Percentiles rank a stretch among this genome's conserved stretches.
phyloP scores from a whole-genome alignment of 305 asterid genomes.

The Fraxinus baroniana region DNA sequence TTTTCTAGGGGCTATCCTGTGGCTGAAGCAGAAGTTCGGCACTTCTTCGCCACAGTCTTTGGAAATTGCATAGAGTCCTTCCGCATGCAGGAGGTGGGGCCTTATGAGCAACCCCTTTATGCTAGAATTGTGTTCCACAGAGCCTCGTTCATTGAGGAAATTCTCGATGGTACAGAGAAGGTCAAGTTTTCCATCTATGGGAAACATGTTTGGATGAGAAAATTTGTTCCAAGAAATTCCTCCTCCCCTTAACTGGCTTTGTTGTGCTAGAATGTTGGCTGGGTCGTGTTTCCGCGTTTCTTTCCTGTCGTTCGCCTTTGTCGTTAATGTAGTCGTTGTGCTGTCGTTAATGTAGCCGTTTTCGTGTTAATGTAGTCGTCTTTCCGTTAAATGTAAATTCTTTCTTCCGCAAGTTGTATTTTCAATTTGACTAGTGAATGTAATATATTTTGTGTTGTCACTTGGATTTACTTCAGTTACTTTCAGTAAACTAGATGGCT shows the following conservation, averaged over 20 bases:
- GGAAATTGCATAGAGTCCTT: slow-evolving; percentile 42
- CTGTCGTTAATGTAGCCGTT: neutral
- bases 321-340: neutral
- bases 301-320: neutral
- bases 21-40: slow-evolving; percentile 29
- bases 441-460: neutral
- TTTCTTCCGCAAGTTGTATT: neutral
- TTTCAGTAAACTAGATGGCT: neutral
- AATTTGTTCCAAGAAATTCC: slow-evolving; percentile 32
- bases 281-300: neutral
- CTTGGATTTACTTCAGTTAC: neutral
- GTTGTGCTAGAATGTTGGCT: neutral
- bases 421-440: neutral
- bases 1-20: slow-evolving; percentile 41
- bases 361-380: neutral
- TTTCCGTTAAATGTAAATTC: neutral
- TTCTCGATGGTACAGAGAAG: slow-evolving; percentile 37
- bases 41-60: slow-evolving; percentile 25
- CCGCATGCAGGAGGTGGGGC: slow-evolving; percentile 45
- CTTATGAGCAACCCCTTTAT: slow-evolving; percentile 41
- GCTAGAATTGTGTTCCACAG: slow-evolving; percentile 35
- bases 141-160: slow-evolving; percentile 14
- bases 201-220: slow-evolving; percentile 61
- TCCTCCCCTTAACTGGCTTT: neutral
- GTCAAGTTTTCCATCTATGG: slow-evolving; percentile 49